Conservation (phyloP, 345 rosid genomes). For the Acer saccharum region DNA sequence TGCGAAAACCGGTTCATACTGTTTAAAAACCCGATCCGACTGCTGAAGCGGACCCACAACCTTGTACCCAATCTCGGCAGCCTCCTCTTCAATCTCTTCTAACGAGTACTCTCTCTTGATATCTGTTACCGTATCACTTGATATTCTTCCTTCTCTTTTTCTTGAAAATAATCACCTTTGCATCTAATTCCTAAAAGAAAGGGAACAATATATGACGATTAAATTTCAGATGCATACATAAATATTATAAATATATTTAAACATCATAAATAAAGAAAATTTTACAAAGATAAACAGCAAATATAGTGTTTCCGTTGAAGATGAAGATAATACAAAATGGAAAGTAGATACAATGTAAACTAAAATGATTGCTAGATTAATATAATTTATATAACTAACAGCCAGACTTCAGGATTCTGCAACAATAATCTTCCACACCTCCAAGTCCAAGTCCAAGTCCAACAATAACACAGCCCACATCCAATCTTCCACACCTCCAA, state of each 20-base stretch:
- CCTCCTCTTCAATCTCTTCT: constrained; percentile 78
- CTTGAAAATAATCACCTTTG: constrained; percentile 89
- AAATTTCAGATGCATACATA: background rate
- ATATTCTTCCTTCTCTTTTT: constrained; percentile 92
- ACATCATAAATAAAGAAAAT: background rate
- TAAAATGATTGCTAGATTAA: background rate
- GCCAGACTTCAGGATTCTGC: background rate
- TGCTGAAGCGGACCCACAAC: constrained; percentile 65
- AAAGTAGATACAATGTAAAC: background rate
- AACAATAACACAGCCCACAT: too few relatives aligned
- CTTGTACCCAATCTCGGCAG: constrained; percentile 81
- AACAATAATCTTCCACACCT: background rate
- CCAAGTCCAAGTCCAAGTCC: too few relatives aligned
- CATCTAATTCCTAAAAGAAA: constrained; percentile 80
- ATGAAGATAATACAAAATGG: background rate
- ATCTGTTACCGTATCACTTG: constrained; percentile 32
- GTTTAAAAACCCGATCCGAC: constrained; percentile 65
- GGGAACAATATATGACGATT: constrained; percentile 8
- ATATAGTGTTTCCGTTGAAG: background rate
- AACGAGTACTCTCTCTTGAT: constrained; percentile 53
- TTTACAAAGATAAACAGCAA: background rate
- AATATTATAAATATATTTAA: background rate
- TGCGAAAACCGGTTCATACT: constrained; percentile 75
- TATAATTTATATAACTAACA: background rate
- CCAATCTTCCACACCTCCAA: too few relatives aligned